These are phyloP conservation scores for Blastobotrys proliferans DNA, from an alignment of 1,139 yeast genomes.

Conservation along the genomic window DNA sequence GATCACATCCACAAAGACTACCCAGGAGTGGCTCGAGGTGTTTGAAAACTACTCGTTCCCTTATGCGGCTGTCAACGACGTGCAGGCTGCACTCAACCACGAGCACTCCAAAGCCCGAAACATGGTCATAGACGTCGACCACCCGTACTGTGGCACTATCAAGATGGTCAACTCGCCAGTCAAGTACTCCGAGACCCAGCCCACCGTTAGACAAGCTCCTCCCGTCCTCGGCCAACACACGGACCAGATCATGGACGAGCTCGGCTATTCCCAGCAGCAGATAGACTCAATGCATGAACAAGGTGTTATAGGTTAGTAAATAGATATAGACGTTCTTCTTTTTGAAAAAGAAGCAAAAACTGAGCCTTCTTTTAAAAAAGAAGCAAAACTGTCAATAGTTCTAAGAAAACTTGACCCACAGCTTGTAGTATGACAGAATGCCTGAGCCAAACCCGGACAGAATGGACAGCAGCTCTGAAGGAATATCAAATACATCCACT, in stretches of 20 bases:
- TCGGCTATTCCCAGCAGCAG: constrained; percentile 24
- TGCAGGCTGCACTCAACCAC: constrained; percentile 36
- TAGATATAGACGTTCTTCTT: background rate
- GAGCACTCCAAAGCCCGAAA: constrained; percentile 38
- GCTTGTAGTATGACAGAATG: constrained; percentile 27
- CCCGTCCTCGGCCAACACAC: constrained; percentile 40
- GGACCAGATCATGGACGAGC: constrained; percentile 26
- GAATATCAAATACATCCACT: constrained; percentile 27
- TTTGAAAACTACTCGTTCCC: constrained; percentile 38
- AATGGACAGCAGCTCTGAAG: constrained; percentile 24
- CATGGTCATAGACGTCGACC: constrained; percentile 38
- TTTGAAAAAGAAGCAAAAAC: background rate
- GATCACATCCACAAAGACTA: constrained; percentile 31
- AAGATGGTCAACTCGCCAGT: constrained; percentile 40
- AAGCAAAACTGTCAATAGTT: too few relatives aligned
- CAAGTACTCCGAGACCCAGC: constrained; percentile 37
- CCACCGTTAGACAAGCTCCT: constrained; percentile 39
- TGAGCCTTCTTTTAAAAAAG: background rate
- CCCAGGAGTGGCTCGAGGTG: constrained; percentile 36
- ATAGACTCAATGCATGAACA: constrained; percentile 21
- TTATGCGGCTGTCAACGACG: constrained; percentile 41
- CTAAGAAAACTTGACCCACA: constrained; percentile 19
- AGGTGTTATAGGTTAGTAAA: constrained; percentile 26
- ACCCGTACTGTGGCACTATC: constrained; percentile 36
- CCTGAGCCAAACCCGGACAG: constrained; percentile 29